A percentile compares a stretch with the other conserved stretches of the same genome.
These are phyloP conservation scores for Westerdykella aurantiaca DNA, from an alignment of 2,329 filamentous ascomycete species.

Conservation along the genomic window DNA sequence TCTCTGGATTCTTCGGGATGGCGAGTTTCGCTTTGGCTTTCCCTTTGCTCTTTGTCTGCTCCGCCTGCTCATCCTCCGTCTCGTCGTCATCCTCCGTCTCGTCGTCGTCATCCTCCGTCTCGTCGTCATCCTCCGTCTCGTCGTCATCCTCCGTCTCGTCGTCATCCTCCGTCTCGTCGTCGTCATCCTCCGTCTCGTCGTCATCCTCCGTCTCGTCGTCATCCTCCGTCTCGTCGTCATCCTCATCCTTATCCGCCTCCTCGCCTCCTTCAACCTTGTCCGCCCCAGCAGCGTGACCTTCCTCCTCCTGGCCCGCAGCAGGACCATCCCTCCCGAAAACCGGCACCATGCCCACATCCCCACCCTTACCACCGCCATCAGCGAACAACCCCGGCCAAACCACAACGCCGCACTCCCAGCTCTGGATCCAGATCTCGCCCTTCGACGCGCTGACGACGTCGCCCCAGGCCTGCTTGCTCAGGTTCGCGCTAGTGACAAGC, in stretches of 20 bases:
- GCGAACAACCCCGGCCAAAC: constrained; percentile 64
- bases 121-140: too few species aligned
- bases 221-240: too few species aligned
- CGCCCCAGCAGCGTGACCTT: too few species aligned
- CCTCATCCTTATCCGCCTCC: too few species aligned
- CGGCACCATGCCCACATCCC: constrained; percentile 44
- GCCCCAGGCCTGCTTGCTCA: constrained; percentile 88
- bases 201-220: too few species aligned
- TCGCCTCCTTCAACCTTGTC: too few species aligned
- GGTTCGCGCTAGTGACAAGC: constrained; percentile 81
- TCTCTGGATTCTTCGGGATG: constrained; percentile 3
- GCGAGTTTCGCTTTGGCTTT: constrained; percentile 13
- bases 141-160: constrained; percentile 11
- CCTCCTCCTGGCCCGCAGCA: too few species aligned
- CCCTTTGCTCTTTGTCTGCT: constrained; percentile 2
- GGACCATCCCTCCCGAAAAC: constrained; percentile 61
- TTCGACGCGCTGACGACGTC: constrained; percentile 49
- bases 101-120: constrained; percentile 13
- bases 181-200: too few species aligned
- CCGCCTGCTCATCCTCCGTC: too few species aligned
- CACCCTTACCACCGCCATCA: constrained; percentile 11
- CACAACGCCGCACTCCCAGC: constrained; percentile 78
- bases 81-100: constrained; percentile 4
- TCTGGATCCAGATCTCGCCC: constrained; percentile 64
- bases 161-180: too few species aligned